Evolutionary conservation across 257 asterid genomes (phyloP).

Genomic region (Solanum bulbocastanum): DNA sequence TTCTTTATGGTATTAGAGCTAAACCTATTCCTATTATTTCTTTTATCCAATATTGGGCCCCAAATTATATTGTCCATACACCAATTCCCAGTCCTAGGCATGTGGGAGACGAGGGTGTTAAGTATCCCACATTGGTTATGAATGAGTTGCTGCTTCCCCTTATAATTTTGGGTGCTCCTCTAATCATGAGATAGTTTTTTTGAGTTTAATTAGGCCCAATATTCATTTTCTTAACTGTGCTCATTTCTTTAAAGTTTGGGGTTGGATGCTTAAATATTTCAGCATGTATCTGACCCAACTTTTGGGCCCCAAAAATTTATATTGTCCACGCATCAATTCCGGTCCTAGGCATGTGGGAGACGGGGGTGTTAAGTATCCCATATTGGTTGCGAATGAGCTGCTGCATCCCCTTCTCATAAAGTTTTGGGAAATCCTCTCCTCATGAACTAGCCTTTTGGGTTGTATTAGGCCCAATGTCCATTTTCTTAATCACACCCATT

Average conservation of each 20-base stretch:
- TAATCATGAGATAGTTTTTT: not conserved
- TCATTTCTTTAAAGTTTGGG: not conserved
- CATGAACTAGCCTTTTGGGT: not conserved
- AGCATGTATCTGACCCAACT: not conserved
- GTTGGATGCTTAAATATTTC: not conserved
- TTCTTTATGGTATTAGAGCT: not conserved
- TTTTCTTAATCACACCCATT: not conserved
- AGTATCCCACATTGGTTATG: not conserved
- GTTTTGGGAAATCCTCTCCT: not conserved
- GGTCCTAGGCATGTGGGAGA: not conserved
- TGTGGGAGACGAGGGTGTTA: not conserved
- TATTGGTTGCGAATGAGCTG: not conserved
- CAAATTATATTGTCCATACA: not conserved
- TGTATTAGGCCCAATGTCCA: not conserved
- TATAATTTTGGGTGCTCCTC: not conserved
- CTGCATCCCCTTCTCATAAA: not conserved
- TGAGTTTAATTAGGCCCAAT: not conserved
- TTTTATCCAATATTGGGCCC: not conserved
- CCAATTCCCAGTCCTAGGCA: not conserved
- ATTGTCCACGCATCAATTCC: not conserved
- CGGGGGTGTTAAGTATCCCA: not conserved
- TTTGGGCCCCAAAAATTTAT: not conserved
- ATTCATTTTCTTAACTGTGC: not conserved
- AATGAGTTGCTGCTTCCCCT: not conserved
- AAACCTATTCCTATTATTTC: not conserved